A percentile compares a stretch with the other conserved stretches of the same genome.
Evolutionary conservation across 2,329 filamentous ascomycete genomes (phyloP).

Genomic region (Penicillium aurantiogriseum): DNA sequence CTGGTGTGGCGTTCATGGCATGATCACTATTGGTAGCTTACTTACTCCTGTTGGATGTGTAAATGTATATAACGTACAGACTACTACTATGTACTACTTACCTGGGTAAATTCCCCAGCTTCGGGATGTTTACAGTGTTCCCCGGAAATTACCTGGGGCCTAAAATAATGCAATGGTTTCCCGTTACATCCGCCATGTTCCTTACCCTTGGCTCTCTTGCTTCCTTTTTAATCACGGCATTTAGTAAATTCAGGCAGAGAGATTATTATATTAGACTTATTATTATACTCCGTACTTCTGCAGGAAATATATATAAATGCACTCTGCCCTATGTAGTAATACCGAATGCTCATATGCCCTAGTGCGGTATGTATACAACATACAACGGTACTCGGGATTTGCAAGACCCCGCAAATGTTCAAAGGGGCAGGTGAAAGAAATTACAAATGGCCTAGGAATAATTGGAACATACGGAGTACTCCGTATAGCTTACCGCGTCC

Average conservation of each 20-base stretch:
- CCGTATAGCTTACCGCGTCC: neutral
- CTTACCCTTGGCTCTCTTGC: neutral
- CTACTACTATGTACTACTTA: neutral
- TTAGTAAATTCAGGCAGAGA: neutral
- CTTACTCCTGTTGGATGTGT: neutral
- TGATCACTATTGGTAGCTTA: slow-evolving; percentile 11
- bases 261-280: neutral
- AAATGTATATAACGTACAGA: neutral
- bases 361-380: neutral
- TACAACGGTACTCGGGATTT: neutral
- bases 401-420: neutral
- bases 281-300: neutral
- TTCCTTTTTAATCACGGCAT: neutral
- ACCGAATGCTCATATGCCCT: neutral
- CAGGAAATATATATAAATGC: neutral
- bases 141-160: slow-evolving; percentile 4
- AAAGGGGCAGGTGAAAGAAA: neutral
- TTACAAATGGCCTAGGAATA: neutral
- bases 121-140: neutral
- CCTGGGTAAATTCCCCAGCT: neutral
- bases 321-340: neutral
- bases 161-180: neutral
- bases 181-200: slow-evolving; percentile 2
- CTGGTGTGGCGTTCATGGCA: slow-evolving; percentile 20
- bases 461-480: neutral